phyloP scores from a whole-genome alignment of 768 basidiomycete genomes.

The Suillus bovinus region DNA sequence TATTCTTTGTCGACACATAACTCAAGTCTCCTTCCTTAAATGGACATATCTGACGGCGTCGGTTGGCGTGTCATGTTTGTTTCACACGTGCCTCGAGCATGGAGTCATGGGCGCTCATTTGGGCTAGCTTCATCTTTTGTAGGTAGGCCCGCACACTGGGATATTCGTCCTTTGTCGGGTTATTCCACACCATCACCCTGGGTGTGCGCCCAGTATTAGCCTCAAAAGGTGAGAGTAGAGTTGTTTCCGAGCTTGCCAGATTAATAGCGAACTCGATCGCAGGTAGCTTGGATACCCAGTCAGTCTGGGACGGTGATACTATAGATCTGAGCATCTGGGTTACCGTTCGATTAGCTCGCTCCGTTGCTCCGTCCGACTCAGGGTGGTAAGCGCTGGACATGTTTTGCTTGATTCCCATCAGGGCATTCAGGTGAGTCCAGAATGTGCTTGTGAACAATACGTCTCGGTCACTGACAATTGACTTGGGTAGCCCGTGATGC shows the following conservation, averaged over 20 bases:
- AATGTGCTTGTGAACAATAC: no score
- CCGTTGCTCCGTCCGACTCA: no score
- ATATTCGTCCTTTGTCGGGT: conserved; percentile 16
- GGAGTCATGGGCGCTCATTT: conserved; percentile 27
- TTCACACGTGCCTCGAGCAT: conserved; percentile 19
- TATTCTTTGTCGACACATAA: conserved; percentile 39
- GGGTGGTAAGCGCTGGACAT: no score
- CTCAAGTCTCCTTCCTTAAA: conserved; percentile 28
- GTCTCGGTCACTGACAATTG: no score
- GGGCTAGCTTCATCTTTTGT: conserved; percentile 17
- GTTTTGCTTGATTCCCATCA: no score
- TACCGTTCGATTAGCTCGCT: not conserved
- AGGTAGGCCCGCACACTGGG: conserved; percentile 27
- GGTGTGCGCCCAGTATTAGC: conserved; percentile 34
- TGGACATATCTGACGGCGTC: conserved; percentile 31
- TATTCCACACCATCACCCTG: conserved; percentile 31
- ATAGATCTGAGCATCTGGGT: not conserved
- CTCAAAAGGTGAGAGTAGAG: conserved; percentile 37
- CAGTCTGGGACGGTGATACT: conserved; percentile 18
- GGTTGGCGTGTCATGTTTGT: conserved; percentile 17
- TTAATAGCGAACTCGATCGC: conserved; percentile 41
- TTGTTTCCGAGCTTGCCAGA: conserved; percentile 31
- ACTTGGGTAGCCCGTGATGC: no score
- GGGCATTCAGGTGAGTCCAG: no score
- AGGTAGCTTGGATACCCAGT: conserved; percentile 30